Evolutionary conservation across 1,284 basidiomycete genomes (phyloP), one percentile per base, ranked within the genome.

Genomic region (Rhizopogon parksii): DNA sequence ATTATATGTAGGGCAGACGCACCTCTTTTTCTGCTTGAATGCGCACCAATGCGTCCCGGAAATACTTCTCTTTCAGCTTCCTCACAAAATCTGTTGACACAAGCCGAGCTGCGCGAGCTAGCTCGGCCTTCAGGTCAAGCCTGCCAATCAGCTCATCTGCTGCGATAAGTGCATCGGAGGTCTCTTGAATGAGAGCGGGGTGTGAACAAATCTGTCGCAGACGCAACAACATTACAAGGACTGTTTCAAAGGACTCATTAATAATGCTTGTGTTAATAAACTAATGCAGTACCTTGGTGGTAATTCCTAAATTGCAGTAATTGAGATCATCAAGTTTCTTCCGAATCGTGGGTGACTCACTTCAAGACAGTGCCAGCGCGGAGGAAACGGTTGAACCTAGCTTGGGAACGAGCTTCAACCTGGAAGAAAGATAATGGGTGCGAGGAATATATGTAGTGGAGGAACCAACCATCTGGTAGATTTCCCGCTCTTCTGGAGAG

Each of bases 181-280:
- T 67, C 55, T 79, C 77, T 59, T 76, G 72, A 30, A 80, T 76
- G 4, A 81, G 65, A 4, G 68, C 69, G 1, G 80, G 77, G 58
- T 83, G 80, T 7, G 71, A 71, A 60, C 79, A 82, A 35, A 80
- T 64, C 59, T 82, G 79, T 6, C 80, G 74, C 2, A 82, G 67
- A 15, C 80, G 77, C 2, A 82, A 65, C 0, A 83, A 63, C 40
- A 82, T 59, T 0, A 78, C 75, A 21, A 83, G 68, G 25, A 82
- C 77, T 67, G 38, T 12, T 36, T 17, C 14, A n/a, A 34, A 40
- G 11, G 17, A 14, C 6, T 51, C 9, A 38, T 51, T 27, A 57
- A 34, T n/a, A 30, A 45, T 15, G 5, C 0, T 50, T 35, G 17
- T 2, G 6, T 19, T 11, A 21, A 21, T 4, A 12, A 7, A 40